A percentile compares a stretch with the other conserved stretches of the same genome.
Conservation (phyloP, 768 basidiomycete genomes). For the Lyophyllum shimeji region DNA sequence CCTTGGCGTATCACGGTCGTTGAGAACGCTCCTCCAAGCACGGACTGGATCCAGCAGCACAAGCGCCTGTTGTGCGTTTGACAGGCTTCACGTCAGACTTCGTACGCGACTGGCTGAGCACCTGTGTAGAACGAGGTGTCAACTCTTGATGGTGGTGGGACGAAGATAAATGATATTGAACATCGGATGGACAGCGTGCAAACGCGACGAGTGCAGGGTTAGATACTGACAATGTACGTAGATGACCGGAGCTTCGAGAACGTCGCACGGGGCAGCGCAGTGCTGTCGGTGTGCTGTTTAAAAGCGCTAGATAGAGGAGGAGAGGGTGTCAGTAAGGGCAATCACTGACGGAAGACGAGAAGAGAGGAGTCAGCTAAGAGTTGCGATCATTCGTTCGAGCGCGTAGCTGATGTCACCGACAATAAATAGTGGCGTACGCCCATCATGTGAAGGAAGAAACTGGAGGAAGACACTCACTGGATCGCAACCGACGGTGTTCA, state of each 20-base stretch:
- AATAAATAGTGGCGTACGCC: constrained; percentile 63
- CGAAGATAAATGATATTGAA: constrained; percentile 1
- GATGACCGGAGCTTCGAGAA: not conserved
- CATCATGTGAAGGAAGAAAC: constrained; percentile 41
- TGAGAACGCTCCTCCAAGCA: not conserved
- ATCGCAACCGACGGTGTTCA: constrained; percentile 9
- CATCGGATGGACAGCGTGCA: constrained; percentile 12
- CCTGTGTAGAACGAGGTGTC: constrained; percentile 13
- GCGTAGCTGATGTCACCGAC: constrained; percentile 51
- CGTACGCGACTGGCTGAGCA: not conserved
- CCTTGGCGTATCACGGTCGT: not conserved
- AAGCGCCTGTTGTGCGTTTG: not conserved
- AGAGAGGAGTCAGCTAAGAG: constrained; percentile 39
- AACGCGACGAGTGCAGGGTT: not conserved
- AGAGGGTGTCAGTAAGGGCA: not conserved
- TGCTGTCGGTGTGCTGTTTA: not conserved
- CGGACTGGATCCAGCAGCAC: not conserved
- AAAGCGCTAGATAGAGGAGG: not conserved
- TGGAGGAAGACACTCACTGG: constrained; percentile 24
- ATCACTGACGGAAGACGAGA: constrained; percentile 4
- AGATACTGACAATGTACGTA: constrained; percentile 19
- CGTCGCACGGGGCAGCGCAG: not conserved
- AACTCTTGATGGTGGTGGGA: constrained; percentile 7
- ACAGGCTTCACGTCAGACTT: not conserved
- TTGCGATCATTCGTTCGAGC: constrained; percentile 47